Evolutionary conservation across 2,329 filamentous ascomycete genomes (phyloP), one percentile per base, ranked within the genome.

Genomic region (Diaporthe capsici): DNA sequence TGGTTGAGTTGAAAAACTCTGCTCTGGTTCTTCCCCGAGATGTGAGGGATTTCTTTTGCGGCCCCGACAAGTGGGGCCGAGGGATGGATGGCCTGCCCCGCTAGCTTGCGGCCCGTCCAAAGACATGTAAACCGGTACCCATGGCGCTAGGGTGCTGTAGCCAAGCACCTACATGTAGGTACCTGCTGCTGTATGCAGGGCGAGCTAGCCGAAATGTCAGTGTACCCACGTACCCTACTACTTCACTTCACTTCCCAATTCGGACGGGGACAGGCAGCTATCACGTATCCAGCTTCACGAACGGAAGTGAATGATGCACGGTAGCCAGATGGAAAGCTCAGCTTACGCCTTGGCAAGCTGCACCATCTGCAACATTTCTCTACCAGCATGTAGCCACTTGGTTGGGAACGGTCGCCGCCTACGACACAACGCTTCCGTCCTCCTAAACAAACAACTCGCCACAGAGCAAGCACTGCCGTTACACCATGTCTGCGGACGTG

Each of bases 401-500:
- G 28, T 10, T 65, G 42, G 63, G 39, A n/a, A 34, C 28, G 28
- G 28, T 25, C 44, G 10, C 47, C 22, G 31, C 22, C 44, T 20
- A 25, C 63, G 7, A 37, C 25, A 37, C 44, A 51, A 51, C 31
- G 42, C 44, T 25, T 37, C 47, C 31, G 63, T 39, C 25, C 22
- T 44, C 12, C 44, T 5, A 10, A 6, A 68, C 65, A 53, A 53
- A 55, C 65, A 37, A 28, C 31, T n/a, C 47, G 6, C 13, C 34
- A 28, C 47, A 37, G 42, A 53, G 47, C 47, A 25, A 53, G 31
- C 47, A 39, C 47, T 39, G 4, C 47, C 53, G 31, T 13, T 17
- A 28, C 57, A 51, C 25, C 71, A 71, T 68, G 60, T 57, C 49
- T 22, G 13, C 42, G n/a, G 75, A 76, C 25, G 49, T 60, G 22